These are phyloP conservation scores for Micromonas commoda DNA, from an alignment of 139 green algal genomes.

Conservation along the genomic window DNA sequence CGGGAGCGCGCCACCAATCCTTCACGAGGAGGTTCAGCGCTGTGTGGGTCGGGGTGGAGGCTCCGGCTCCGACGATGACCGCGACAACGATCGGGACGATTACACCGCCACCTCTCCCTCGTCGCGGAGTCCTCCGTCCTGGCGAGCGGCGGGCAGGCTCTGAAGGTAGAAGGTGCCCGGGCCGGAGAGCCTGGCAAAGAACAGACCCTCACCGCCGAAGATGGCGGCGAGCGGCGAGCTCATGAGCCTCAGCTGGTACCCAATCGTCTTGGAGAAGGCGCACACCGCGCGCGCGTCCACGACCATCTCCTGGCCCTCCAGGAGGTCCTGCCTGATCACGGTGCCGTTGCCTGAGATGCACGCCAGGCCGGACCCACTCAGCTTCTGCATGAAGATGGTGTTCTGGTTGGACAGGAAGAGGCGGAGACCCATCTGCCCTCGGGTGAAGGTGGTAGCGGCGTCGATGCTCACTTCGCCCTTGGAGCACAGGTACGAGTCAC, in stretches of 20 bases:
- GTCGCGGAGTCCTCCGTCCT: background rate
- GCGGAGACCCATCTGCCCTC: background rate
- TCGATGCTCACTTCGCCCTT: background rate
- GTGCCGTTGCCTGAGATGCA: conserved; percentile 23
- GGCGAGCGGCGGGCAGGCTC: conserved; percentile 6
- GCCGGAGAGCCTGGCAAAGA: conserved; percentile 15
- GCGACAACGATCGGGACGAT: too few relatives aligned
- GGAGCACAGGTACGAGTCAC: conserved; percentile 22
- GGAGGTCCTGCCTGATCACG: background rate
- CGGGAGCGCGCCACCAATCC: too few relatives aligned
- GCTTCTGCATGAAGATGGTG: conserved; percentile 16
- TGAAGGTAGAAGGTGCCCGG: conserved; percentile 19
- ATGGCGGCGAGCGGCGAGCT: conserved; percentile 15
- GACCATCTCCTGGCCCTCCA: conserved; percentile 6
- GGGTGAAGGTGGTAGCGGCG: background rate
- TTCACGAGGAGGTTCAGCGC: too few relatives aligned
- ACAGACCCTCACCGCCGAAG: conserved; percentile 25
- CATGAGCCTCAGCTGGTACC: conserved; percentile 2
- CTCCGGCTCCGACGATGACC: background rate
- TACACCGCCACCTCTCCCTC: background rate
- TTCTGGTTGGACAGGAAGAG: conserved; percentile 13
- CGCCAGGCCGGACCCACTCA: background rate
- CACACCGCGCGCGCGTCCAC: conserved; percentile 6
- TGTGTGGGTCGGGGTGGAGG: too few relatives aligned
- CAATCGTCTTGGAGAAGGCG: background rate